phyloP scores from a whole-genome alignment of 2,329 filamentous ascomycete species.

The Monosporascus ibericus region DNA sequence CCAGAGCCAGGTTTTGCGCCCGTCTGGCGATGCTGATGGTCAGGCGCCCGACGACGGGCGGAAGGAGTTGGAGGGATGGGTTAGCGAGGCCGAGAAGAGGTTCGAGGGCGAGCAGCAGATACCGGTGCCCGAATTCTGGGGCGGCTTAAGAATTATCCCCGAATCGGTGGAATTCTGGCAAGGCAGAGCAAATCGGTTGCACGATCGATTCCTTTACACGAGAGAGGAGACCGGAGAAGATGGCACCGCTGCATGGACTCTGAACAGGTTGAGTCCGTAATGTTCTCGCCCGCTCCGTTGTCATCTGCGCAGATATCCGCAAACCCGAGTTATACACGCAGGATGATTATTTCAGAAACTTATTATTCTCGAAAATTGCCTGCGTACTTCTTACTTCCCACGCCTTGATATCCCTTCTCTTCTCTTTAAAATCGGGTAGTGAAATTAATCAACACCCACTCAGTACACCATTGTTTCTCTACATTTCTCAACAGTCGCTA shows the following conservation, averaged over 20 bases:
- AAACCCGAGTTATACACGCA: neutral
- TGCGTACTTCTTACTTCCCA: too few relatives aligned
- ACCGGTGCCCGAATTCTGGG: slow-evolving; percentile 91
- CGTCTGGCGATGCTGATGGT: slow-evolving; percentile 19
- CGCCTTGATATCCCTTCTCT: too few relatives aligned
- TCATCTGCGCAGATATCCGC: too few relatives aligned
- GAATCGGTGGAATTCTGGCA: slow-evolving; percentile 95
- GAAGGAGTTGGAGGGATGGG: slow-evolving; percentile 67
- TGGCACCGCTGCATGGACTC: slow-evolving; percentile 50
- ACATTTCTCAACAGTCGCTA: too few relatives aligned
- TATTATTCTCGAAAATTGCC: too few relatives aligned
- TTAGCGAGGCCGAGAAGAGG: slow-evolving; percentile 66
- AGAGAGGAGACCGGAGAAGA: slow-evolving; percentile 41
- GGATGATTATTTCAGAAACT: too few relatives aligned
- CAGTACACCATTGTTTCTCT: too few relatives aligned
- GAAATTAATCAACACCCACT: too few relatives aligned
- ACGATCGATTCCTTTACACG: slow-evolving; percentile 88
- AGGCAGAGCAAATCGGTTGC: slow-evolving; percentile 79
- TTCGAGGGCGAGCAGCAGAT: slow-evolving; percentile 76
- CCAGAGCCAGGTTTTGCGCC: slow-evolving; percentile 71
- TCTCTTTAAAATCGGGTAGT: too few relatives aligned
- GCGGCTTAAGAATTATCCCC: slow-evolving; percentile 78
- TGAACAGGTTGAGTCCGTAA: slow-evolving; percentile 70
- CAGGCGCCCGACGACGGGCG: slow-evolving; percentile 58
- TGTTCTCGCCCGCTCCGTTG: too few relatives aligned